Evolutionary conservation across 768 basidiomycete species (phyloP).

Genomic region (Cystoderma amianthinum): DNA sequence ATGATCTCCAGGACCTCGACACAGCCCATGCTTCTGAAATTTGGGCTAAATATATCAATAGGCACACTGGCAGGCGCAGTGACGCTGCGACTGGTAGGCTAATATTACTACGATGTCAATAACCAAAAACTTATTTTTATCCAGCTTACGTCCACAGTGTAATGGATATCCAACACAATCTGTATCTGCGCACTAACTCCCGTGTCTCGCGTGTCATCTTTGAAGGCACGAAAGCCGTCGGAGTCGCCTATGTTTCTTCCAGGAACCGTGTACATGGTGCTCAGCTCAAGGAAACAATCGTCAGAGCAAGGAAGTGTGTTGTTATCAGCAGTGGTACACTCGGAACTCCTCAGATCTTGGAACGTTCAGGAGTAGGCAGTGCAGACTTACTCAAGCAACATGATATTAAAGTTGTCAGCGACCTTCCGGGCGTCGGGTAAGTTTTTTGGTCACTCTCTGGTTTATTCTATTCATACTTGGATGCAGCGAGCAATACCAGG

Average conservation of each 20-base stretch:
- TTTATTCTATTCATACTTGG: neutral
- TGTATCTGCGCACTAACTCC: conserved; percentile 60
- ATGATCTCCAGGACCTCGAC: conserved; percentile 62
- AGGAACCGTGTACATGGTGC: conserved; percentile 50
- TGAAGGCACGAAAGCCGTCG: conserved; percentile 65
- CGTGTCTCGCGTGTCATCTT: conserved; percentile 68
- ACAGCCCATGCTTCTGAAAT: conserved; percentile 61
- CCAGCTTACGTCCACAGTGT: conserved; percentile 65
- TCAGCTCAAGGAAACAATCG: conserved; percentile 52
- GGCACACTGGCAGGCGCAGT: conserved; percentile 64
- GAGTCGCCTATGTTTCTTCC: conserved; percentile 62
- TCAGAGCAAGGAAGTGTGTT: conserved; percentile 60
- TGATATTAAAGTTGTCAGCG: conserved; percentile 56
- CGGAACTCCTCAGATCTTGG: conserved; percentile 67
- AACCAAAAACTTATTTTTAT: neutral
- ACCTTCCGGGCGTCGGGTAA: conserved; percentile 65
- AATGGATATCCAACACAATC: conserved; percentile 61
- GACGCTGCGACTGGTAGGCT: conserved; percentile 60
- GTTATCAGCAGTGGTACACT: conserved; percentile 62
- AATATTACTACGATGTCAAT: neutral
- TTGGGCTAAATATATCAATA: conserved; percentile 75
- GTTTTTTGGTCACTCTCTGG: conserved; percentile 10
- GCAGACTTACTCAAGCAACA: conserved; percentile 46
- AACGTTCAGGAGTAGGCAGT: conserved; percentile 64
- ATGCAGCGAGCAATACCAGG: conserved; percentile 60